Conservation (phyloP, 169 alveolate species). For the Cardiosporidium cionae region DNA sequence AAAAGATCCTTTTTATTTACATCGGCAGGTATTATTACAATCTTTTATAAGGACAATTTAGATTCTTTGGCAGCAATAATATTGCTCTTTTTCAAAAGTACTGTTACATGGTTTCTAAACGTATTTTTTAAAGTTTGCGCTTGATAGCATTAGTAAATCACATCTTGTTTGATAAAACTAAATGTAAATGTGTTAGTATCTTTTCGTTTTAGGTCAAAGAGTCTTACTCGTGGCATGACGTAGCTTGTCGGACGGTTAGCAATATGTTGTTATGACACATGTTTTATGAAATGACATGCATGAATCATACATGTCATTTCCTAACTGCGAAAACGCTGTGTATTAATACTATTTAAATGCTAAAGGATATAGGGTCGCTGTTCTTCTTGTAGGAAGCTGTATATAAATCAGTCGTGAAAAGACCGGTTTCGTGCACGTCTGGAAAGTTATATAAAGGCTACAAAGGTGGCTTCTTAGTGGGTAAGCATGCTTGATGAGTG, state of each 20-base stretch:
- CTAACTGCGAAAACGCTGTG: not conserved
- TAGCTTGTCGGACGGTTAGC: not conserved
- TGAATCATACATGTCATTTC: not conserved
- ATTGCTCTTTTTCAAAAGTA: not conserved
- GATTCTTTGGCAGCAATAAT: not conserved
- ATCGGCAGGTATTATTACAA: not conserved
- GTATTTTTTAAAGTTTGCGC: not conserved
- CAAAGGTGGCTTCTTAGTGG: not conserved
- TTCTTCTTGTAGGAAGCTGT: not conserved
- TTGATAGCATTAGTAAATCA: not conserved
- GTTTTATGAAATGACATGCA: not conserved
- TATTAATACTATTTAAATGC: not conserved
- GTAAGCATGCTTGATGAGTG: too few species aligned
- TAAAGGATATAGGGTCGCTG: not conserved
- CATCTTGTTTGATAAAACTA: not conserved
- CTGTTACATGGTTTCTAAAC: not conserved
- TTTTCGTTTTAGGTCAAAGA: too few species aligned
- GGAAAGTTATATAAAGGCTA: not conserved
- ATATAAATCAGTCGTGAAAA: not conserved
- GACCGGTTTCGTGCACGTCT: not conserved
- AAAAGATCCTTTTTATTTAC: not conserved
- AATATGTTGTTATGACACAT: not conserved
- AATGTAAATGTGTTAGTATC: not conserved
- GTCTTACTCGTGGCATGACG: not conserved
- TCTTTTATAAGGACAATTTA: not conserved